Evolutionary conservation across 495 filamentous ascomycete species (phyloP).

Genomic region (Sordaria brevicollis): DNA sequence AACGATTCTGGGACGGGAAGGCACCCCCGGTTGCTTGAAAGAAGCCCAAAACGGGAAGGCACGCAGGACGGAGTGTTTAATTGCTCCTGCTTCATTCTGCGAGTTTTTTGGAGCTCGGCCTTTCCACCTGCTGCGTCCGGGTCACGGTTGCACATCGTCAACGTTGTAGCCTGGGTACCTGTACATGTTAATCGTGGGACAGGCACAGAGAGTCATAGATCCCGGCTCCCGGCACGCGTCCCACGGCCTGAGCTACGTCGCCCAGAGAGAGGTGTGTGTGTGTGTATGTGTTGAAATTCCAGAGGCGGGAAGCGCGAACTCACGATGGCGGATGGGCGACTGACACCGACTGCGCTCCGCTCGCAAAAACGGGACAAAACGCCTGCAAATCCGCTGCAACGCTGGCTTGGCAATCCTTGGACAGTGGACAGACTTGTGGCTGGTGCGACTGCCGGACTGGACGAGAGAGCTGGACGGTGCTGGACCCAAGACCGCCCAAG

Average conservation of each 20-base stretch:
- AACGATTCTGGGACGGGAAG: not conserved
- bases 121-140: not conserved
- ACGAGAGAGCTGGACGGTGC: not conserved
- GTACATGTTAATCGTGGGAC: not conserved
- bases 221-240: not conserved
- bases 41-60: constrained; percentile 10
- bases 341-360: not conserved
- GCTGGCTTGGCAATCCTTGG: not conserved
- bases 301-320: constrained; percentile 15
- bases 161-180: constrained; percentile 2
- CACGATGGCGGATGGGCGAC: constrained; percentile 4
- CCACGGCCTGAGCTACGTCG: not conserved
- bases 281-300: constrained; percentile 9
- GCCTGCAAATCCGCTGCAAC: not conserved
- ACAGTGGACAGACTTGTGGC: constrained; percentile 7
- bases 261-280: not conserved
- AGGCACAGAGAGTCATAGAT: not conserved
- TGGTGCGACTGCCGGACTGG: constrained; percentile 13
- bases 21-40: not conserved
- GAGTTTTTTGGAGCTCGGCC: constrained; percentile 10
- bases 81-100: constrained; percentile 11
- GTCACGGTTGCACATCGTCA: constrained; percentile 1
- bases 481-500: not conserved
- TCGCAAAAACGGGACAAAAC: not conserved
- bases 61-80: constrained; percentile 16